Evolutionary conservation across 1,284 basidiomycete species (phyloP), one percentile per base, ranked within the genome.

Genomic region (Papiliotrema flavescens): DNA sequence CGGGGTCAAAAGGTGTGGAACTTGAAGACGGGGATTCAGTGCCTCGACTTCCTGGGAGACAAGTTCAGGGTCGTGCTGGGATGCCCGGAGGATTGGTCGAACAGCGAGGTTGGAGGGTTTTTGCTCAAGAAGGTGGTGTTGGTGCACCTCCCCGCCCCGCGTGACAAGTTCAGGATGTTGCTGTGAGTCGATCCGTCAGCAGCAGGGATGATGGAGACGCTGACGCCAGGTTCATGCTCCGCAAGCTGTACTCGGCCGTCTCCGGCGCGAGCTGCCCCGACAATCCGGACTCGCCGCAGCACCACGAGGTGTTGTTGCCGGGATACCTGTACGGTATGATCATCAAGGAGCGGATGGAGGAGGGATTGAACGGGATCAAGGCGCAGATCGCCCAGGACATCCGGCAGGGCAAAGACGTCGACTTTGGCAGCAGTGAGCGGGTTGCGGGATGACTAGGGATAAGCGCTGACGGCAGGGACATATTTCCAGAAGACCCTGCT

Each of bases 231-330:
- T 98, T 95, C 79, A 98, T 98, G 96, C 82, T 98, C 41, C 88
- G 92, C 64, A 99, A 98, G 79, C 81, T 99, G 22, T 98, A 94
- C 71, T 84, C 91, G 6, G 80, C 94, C 46, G 93, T 98, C 14
- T 95, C 91, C 17, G 88, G 88, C 52, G 85, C 89, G 49, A 95
- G 90, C 66, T 90, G 89, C 68, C 83, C 88, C 52, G 96, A 99
- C 79, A 98, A 98, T 71, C 94, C 96, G 14, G 96, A 99, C 81
- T 98, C 95, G 17, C 93, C 94, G 52, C 95, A 98, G 75, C 91
- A 98, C 71, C 96, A 99, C 75, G 96, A 99, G 73, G 92, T 97
- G 44, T 83, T 99, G 15, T 85, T 98, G 39, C 95, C 96, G 1
- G 96, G 96, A 34, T 86, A 83, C 64, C 77, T 99, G 26, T 98